Base-by-base conservation (phyloP, 768 basidiomycete genomes). In the Rhodotorula taiwanensis region DNA sequence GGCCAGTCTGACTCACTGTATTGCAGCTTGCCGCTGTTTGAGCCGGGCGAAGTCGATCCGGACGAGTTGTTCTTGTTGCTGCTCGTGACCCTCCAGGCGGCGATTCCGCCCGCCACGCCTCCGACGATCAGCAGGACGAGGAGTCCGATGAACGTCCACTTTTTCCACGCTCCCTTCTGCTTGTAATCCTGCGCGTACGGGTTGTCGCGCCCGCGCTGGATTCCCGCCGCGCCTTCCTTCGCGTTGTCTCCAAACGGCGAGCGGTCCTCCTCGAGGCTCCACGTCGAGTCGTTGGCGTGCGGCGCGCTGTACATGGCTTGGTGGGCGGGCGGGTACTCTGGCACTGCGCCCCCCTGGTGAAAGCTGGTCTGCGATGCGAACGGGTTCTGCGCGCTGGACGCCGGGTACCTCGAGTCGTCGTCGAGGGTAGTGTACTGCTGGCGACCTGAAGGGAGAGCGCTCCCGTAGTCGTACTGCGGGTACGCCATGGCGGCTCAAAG, bases 101-200 rank as follows among this genome's bases (percentile, higher is more conserved):
- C 67, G 27, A 69, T 64, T 5, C 62, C 67, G 33, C 54, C 52
- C 25, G 52, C 57, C 2, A 59, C n/a, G 0, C 51, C 59, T 28
- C 23, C 53, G 2, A 60, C n/a, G 21, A 60, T 52, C 31, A 69
- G 16, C 4, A 60, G 5, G 4, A 36, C 33, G 5, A 27, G 20
- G 5, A 33, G 27, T 8, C 25, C 36, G 28, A 47, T 43, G 13
- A 23, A 49, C 5, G 33, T 27, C 55, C 58, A 61, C 30, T 57
- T 58, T 30, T 56, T 36, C 14, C 52, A 28, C 25, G 31, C 18
- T 2, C 43, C 20, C 43, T n/a, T 36, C 4, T 36, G 18, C 49
- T 59, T 53, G 41, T 57, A 64, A 23, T 49, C 47, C 20, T 43
- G 42, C n/a, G 55, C 18, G 58, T 51, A 69, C 25, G 67, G 62